These are phyloP conservation scores for Tylopilus sp. DNA, from an alignment of 768 basidiomycete species.

Conservation along the genomic window DNA sequence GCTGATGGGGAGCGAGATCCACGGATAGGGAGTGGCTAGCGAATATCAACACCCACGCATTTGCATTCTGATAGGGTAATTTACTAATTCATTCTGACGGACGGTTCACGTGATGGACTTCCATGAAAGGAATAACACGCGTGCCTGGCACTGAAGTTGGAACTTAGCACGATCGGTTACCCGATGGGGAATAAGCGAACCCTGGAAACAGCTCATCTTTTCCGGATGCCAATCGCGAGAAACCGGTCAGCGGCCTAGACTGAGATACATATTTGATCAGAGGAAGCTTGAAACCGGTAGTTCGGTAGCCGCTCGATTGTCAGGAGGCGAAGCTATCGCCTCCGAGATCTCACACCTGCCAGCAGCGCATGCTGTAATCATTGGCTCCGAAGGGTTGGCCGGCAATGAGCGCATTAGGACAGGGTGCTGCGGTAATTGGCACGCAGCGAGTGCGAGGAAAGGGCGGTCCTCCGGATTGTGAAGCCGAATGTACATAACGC, in stretches of 20 bases:
- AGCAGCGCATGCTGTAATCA: conserved; percentile 31
- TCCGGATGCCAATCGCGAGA: conserved; percentile 25
- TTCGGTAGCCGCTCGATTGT: conserved; percentile 32
- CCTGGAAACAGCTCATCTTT: conserved; percentile 30
- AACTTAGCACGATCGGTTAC: conserved; percentile 25
- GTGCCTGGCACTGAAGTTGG: conserved; percentile 19
- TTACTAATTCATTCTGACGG: conserved; percentile 19
- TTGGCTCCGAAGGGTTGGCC: conserved; percentile 24
- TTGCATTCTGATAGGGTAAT: conserved; percentile 29
- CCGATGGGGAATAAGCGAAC: conserved; percentile 28
- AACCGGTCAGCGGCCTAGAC: conserved; percentile 19
- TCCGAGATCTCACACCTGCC: conserved; percentile 32
- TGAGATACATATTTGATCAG: conserved; percentile 29
- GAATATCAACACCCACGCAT: conserved; percentile 15
- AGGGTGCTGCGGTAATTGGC: conserved; percentile 18
- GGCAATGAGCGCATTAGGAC: conserved; percentile 26
- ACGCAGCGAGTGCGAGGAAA: conserved; percentile 14
- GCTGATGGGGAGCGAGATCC: conserved; percentile 23
- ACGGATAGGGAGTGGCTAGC: conserved; percentile 19
- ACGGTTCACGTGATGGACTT: conserved; percentile 4
- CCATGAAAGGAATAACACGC: conserved; percentile 20
- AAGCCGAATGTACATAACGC: conserved; percentile 10
- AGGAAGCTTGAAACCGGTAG: conserved; percentile 29
- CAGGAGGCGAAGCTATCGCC: conserved; percentile 32
- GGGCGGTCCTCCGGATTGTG: conserved; percentile 9